phyloP scores from a whole-genome alignment of 495 filamentous ascomycete species.

The Xylaria nigripes region DNA sequence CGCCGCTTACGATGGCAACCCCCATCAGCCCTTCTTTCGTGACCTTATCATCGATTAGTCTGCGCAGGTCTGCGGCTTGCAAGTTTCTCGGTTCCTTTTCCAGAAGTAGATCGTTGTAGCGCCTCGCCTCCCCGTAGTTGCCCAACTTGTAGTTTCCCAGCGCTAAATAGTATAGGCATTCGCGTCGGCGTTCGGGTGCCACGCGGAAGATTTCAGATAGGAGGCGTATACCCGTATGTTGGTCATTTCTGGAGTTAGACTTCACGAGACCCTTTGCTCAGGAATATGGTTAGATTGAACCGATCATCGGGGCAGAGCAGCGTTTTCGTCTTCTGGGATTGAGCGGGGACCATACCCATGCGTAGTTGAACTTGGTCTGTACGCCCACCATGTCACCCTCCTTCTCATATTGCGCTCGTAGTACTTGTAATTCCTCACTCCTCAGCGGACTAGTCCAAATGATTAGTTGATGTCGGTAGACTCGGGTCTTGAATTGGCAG shows the following conservation, averaged over 20 bases:
- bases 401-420: conserved; percentile 89
- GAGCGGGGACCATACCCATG: conserved; percentile 59
- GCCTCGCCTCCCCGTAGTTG: conserved; percentile 87
- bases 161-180: conserved; percentile 96
- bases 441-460: conserved; percentile 63
- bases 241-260: conserved; percentile 69
- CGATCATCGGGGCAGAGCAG: neutral
- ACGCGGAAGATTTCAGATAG: conserved; percentile 95
- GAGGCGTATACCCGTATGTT: conserved; percentile 90
- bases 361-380: conserved; percentile 99
- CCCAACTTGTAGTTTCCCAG: conserved; percentile 97
- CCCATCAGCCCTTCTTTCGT: conserved; percentile 88
- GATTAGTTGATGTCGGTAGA: conserved; percentile 2
- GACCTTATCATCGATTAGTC: conserved; percentile 91
- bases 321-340: neutral
- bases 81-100: conserved; percentile 84
- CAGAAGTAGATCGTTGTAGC: conserved; percentile 87
- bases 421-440: conserved; percentile 78
- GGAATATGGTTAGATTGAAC: conserved; percentile 6
- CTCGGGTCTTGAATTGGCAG: neutral
- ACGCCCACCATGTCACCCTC: conserved; percentile 94
- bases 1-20: conserved; percentile 90
- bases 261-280: conserved; percentile 77
- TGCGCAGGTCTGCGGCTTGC: conserved; percentile 75
- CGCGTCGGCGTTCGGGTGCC: conserved; percentile 80